Conservation (phyloP, 2,329 filamentous ascomycete genomes). For the Exophiala sp. region DNA sequence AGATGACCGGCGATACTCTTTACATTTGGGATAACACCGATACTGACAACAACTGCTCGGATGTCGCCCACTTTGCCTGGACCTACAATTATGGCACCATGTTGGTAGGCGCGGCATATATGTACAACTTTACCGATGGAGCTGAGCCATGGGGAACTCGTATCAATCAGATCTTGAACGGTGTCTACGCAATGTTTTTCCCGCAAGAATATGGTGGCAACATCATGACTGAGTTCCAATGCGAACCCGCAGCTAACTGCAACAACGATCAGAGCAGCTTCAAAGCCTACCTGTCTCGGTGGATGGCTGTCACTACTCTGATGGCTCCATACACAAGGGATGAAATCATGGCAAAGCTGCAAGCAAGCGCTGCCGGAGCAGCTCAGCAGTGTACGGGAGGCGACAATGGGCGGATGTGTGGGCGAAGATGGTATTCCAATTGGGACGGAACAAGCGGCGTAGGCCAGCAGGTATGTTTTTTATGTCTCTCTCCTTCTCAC, state of each 20-base stretch:
- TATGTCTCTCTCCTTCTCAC: no score
- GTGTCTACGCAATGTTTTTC: slow-evolving; percentile 48
- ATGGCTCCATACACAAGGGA: slow-evolving; percentile 56
- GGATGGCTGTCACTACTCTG: slow-evolving; percentile 56
- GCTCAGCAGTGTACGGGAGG: slow-evolving; percentile 59
- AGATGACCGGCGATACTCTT: slow-evolving; percentile 45
- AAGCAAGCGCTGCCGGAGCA: slow-evolving; percentile 54
- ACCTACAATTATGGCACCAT: slow-evolving; percentile 61
- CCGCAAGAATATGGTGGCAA: slow-evolving; percentile 41
- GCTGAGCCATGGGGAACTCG: slow-evolving; percentile 51
- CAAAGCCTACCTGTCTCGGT: slow-evolving; percentile 64
- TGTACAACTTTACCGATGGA: slow-evolving; percentile 60
- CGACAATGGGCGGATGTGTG: slow-evolving; percentile 53
- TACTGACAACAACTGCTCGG: slow-evolving; percentile 53
- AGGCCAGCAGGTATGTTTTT: slow-evolving; percentile 49
- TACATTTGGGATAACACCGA: slow-evolving; percentile 59
- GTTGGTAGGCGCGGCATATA: slow-evolving; percentile 55
- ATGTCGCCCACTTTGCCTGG: slow-evolving; percentile 57
- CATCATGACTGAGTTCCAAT: slow-evolving; percentile 61
- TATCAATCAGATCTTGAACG: slow-evolving; percentile 51
- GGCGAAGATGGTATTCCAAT: slow-evolving; percentile 55
- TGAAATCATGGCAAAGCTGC: slow-evolving; percentile 53
- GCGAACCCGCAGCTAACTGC: slow-evolving; percentile 57
- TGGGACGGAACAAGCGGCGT: slow-evolving; percentile 59
- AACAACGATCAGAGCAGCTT: slow-evolving; percentile 66